A percentile compares a stretch with the other conserved stretches of the same genome.
These are phyloP conservation scores for Sanguinoderma infundibulare DNA, from an alignment of 1,284 basidiomycete species.

Conservation along the genomic window DNA sequence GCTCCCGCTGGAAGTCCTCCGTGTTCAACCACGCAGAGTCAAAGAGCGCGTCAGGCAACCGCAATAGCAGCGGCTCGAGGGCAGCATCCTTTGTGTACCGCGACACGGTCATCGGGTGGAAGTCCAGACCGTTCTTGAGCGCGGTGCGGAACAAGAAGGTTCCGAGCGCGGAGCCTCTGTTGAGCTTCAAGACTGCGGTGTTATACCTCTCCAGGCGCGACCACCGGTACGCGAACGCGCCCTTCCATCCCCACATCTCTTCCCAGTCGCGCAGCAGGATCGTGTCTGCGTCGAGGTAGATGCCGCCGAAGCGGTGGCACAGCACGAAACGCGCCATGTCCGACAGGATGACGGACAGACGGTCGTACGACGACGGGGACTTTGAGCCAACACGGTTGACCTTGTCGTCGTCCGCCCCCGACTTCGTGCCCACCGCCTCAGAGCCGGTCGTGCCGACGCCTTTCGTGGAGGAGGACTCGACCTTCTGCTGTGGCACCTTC, in stretches of 20 bases:
- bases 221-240: conserved; percentile 76
- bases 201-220: conserved; percentile 69
- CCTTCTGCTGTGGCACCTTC: conserved; percentile 39
- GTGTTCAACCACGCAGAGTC: conserved; percentile 74
- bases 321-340: conserved; percentile 76
- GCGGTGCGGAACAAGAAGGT: conserved; percentile 73
- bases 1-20: conserved; percentile 67
- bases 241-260: conserved; percentile 72
- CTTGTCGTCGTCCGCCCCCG: conserved; percentile 27
- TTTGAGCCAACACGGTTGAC: conserved; percentile 31
- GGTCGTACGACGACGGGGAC: conserved; percentile 53
- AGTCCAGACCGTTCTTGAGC: conserved; percentile 69
- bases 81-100: conserved; percentile 67
- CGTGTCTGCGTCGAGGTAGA: conserved; percentile 75
- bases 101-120: conserved; percentile 73
- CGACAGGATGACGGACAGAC: conserved; percentile 67
- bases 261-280: conserved; percentile 75
- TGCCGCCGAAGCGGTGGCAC: conserved; percentile 70
- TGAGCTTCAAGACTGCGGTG: conserved; percentile 71
- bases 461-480: conserved; percentile 20
- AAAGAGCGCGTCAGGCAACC: conserved; percentile 69
- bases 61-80: conserved; percentile 59
- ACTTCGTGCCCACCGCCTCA: neutral
- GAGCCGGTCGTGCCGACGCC: conserved; percentile 5
- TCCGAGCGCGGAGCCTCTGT: conserved; percentile 65